Evolutionary conservation across 306 rosid species (phyloP).

Genomic region (Citrullus colocynthis): DNA sequence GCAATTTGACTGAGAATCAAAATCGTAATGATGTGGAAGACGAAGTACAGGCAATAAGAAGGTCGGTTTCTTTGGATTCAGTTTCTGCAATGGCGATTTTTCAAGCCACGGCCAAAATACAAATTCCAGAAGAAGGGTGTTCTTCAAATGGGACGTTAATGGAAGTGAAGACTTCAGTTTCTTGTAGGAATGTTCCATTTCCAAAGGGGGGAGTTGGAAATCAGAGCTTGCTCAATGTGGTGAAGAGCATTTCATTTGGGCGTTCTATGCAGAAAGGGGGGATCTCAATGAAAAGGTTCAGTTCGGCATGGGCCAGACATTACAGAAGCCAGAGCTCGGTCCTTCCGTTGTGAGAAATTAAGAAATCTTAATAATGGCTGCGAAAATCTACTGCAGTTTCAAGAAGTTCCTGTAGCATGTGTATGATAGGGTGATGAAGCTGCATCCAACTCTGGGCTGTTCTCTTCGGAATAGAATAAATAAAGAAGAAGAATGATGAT

Average conservation of each 20-base stretch:
- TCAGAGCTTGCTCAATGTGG: not conserved
- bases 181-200: not conserved
- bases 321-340: conserved; percentile 3
- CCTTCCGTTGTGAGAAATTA: not conserved
- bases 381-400: not conserved
- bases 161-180: not conserved
- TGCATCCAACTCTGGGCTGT: not conserved
- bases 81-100: not conserved
- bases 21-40: not conserved
- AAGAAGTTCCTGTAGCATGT: not conserved
- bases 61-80: not conserved
- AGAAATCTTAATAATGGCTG: not conserved
- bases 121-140: not conserved
- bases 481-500: not conserved
- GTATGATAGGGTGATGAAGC: not conserved
- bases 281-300: not conserved
- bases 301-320: not conserved
- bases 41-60: not conserved
- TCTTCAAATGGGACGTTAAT: not conserved
- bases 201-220: not conserved
- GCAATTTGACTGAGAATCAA: not conserved
- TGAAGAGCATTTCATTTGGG: not conserved
- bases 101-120: not conserved
- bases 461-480: not conserved
- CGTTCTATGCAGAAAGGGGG: not conserved